Base-by-base conservation (phyloP, 805 yeast species). In the Spathaspora hagerdaliae region DNA sequence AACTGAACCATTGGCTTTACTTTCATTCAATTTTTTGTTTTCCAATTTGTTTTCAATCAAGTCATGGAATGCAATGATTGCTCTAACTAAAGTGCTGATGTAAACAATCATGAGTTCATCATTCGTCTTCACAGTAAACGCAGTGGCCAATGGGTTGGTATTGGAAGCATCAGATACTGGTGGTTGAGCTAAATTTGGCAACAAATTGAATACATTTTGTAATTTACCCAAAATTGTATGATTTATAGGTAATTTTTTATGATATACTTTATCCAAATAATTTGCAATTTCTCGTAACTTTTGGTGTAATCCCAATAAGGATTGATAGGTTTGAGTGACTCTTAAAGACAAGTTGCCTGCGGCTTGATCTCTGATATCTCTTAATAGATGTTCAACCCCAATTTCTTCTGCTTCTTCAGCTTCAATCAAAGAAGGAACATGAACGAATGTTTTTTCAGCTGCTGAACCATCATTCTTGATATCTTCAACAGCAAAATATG, bases 381-480 rank as follows among this genome's bases (percentile, higher is more conserved):
- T 83, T 49, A 94, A 69, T 49, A 94, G 69, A 64, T 94, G 99
- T 65, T 94, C 99, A 11, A 94, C 99, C 51, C 99, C 99, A 55
- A 94, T 94, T 67, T 94, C 99, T 68, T 94, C 99, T 8, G 99
- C 99, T 63, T 94, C 99, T 62, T 94, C 99, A 3, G 99, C 99
- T 62, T 87, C 92, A 52, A 95, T 89, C 27, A 80, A 74, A 11
- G 97, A 87, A 9, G 98, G 97, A 29, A 92, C 82, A 65, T 94
- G 99, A 39, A 87, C 80, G 69, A 94, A 94, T 3, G 97, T 90
- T 67, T 85, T 85, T 60, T 89, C 96, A 7, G 96, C 87, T 5
- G 91, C 81, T 1, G 96, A 81, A 15, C 99, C 99, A 65, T 94
- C 98, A 58, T 90, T 95, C 61, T 90, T 91, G 47, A 94, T 87